Evolutionary conservation across 495 filamentous ascomycete species (phyloP).

Genomic region (Aspergillus ostianus): DNA sequence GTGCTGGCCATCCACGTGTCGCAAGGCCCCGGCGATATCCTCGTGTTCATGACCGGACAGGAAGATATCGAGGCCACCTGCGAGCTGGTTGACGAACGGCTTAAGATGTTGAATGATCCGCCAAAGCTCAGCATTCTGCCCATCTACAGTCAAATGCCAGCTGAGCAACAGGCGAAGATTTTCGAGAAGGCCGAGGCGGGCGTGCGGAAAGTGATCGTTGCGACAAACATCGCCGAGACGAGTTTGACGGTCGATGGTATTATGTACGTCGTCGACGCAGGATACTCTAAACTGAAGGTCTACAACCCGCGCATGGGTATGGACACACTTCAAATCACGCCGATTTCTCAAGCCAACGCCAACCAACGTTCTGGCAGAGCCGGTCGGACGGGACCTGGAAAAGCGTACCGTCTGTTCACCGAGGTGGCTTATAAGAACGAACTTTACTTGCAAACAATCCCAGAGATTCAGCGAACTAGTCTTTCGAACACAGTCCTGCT

Average conservation of each 20-base stretch:
- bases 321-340: conserved; percentile 98
- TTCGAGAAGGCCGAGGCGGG: conserved; percentile 89
- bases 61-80: conserved; percentile 98
- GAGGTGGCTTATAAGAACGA: conserved; percentile 95
- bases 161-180: conserved; percentile 95
- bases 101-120: conserved; percentile 92
- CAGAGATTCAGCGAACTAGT: conserved; percentile 97
- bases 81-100: conserved; percentile 82
- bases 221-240: conserved; percentile 98
- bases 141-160: conserved; percentile 99
- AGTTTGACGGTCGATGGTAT: conserved; percentile 98
- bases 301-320: conserved; percentile 99
- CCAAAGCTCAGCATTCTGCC: conserved; percentile 93
- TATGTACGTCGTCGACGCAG: conserved; percentile 97
- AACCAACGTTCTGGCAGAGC: conserved; percentile 92
- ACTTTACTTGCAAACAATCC: conserved; percentile 95
- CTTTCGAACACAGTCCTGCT: conserved; percentile 92
- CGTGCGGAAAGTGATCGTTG: conserved; percentile 95
- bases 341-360: conserved; percentile 95
- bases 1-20: conserved; percentile 96
- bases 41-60: conserved; percentile 99
- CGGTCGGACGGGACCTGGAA: conserved; percentile 91
- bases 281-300: conserved; percentile 96
- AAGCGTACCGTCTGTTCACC: conserved; percentile 92
- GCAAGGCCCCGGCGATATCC: conserved; percentile 85